Evolutionary conservation across 2,329 filamentous ascomycete species (phyloP), one percentile per base, ranked within the genome.

Genomic region (Fusarium sp.): DNA sequence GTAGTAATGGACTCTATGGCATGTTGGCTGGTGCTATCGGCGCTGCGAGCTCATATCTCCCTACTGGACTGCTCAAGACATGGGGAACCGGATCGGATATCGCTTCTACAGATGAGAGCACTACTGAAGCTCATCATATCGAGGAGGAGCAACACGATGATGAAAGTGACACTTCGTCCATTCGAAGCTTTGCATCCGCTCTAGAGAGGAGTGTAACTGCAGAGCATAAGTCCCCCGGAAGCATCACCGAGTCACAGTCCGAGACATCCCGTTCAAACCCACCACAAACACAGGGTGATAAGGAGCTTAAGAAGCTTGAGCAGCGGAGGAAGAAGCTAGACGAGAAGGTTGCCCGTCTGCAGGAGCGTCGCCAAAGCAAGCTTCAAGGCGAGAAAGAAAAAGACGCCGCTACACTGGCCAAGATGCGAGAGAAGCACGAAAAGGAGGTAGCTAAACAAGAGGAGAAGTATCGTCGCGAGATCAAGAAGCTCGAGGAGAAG

Each of bases 371-470:
- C 36, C 75, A 81, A 33, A 83, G 79, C 29, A 86, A 85, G 69
- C 83, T 84, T 20, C 81, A 82, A 12, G 88, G 88, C 36, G 85
- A 85, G 67, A 81, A 86, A 71, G 83, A 84, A 58, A 83, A 87
- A 64, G 88, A 92, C 53, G 84, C 83, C 58, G 80, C 84, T 2
- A 84, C 85, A 2, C 71, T 90, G 6, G 85, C 87, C 33, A 92
- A 90, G 79, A 85, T 90, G 9, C 87, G 88, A 33, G 90, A 92
- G 78, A 91, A 89, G 77, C 90, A 93, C 79, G 87, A 90, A 53
- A 85, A 84, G 56, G 90, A 92, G 72, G 79, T 91, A 0, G 88
- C 89, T 49, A 93, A 92, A 78, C 89, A 92, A 61, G 89, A 92
- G 73, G 91, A 91, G 36, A 92, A 91, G 74, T 91, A 92, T 75